A percentile compares a stretch with the other conserved stretches of the same genome.
Evolutionary conservation across 192 early-diverging fungal species (phyloP).

Genomic region (Backusella australiensis): DNA sequence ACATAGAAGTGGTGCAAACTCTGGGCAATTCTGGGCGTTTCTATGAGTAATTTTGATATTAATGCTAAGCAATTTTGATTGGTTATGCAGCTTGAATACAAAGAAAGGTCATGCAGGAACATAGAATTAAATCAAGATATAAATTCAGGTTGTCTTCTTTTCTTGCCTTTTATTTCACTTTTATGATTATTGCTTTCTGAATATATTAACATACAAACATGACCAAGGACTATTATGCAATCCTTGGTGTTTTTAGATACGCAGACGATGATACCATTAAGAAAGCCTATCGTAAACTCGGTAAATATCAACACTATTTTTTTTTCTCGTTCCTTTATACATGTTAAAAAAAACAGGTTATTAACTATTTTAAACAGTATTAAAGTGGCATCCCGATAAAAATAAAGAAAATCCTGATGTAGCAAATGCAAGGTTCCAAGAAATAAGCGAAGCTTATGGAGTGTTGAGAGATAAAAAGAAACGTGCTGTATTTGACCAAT

Average conservation of each 20-base stretch:
- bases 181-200: neutral
- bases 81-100: too few relatives aligned
- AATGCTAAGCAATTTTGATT: neutral
- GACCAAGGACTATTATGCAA: conserved; percentile 96
- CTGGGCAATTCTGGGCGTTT: neutral
- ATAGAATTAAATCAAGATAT: neutral
- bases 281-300: conserved; percentile 73
- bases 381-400: conserved; percentile 83
- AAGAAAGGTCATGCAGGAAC: neutral
- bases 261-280: conserved; percentile 80
- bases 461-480: conserved; percentile 92
- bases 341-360: neutral
- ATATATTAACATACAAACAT: conserved; percentile 32
- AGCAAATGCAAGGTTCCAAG: conserved; percentile 89
- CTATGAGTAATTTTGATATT: neutral
- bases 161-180: neutral
- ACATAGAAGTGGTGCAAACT: neutral
- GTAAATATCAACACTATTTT: neutral
- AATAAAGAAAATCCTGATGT: conserved; percentile 57
- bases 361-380: conserved; percentile 37
- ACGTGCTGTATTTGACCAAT: conserved; percentile 93
- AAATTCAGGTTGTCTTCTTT: neutral
- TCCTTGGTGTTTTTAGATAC: conserved; percentile 77
- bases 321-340: neutral
- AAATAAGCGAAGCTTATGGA: conserved; percentile 97